Conservation (phyloP, 140 eudicot species). For the Cichorium intybus region DNA sequence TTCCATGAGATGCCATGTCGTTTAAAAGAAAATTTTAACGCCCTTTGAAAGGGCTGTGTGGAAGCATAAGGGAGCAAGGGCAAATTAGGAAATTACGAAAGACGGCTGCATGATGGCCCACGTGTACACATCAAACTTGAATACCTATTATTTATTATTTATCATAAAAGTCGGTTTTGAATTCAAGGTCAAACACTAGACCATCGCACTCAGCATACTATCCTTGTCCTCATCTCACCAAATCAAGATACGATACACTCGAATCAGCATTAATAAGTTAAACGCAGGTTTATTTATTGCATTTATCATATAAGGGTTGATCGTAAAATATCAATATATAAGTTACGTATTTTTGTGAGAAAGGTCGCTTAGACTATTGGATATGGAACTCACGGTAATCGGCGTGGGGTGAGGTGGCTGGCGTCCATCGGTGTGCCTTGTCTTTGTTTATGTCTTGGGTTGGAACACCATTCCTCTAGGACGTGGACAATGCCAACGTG, state of each 20-base stretch:
- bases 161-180: background rate
- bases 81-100: constrained; percentile 20
- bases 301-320: background rate
- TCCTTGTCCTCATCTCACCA: constrained; percentile 11
- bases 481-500: too few relatives aligned
- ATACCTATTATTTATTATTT: background rate
- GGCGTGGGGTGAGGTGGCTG: too few relatives aligned
- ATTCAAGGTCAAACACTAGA: constrained; percentile 22
- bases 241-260: constrained; percentile 19
- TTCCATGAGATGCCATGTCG: too few relatives aligned
- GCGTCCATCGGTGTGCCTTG: too few relatives aligned
- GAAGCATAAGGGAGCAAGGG: constrained; percentile 7
- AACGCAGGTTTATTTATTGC: background rate
- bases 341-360: too few relatives aligned
- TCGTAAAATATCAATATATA: background rate
- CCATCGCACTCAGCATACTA: constrained; percentile 19
- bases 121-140: background rate
- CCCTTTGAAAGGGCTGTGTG: too few relatives aligned
- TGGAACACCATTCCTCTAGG: too few relatives aligned
- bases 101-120: constrained; percentile 39
- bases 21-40: too few relatives aligned
- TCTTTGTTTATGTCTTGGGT: too few relatives aligned
- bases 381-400: too few relatives aligned
- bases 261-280: constrained; percentile 10
- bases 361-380: too few relatives aligned